Evolutionary conservation across 768 basidiomycete genomes (phyloP).

Genomic region (Gloeostereum incarnatum): DNA sequence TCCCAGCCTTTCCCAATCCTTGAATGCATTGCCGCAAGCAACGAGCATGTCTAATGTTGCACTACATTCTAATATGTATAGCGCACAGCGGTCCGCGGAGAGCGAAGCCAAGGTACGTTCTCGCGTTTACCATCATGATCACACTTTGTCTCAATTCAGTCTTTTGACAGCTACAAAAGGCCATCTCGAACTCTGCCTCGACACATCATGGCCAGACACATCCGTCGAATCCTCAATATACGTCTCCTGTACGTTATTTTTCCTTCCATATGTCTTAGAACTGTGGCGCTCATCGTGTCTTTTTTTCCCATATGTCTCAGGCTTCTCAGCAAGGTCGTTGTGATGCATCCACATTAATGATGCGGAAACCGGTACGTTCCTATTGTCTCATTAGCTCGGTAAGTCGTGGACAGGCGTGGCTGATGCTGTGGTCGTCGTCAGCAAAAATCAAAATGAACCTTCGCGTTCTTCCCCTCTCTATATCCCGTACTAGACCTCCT

Average conservation of each 20-base stretch:
- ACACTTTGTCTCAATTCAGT: background rate
- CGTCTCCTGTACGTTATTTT: background rate
- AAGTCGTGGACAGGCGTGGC: constrained; percentile 2
- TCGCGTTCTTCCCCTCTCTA: background rate
- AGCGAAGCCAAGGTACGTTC: constrained; percentile 65
- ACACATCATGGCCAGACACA: no score
- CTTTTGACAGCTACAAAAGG: background rate
- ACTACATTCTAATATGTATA: constrained; percentile 64
- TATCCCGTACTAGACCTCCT: constrained; percentile 1
- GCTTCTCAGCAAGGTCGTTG: background rate
- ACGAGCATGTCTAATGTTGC: constrained; percentile 58
- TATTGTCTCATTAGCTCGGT: constrained; percentile 3
- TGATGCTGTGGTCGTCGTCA: constrained; percentile 4
- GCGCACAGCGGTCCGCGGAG: constrained; percentile 55
- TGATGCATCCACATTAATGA: constrained; percentile 2
- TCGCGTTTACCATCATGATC: background rate
- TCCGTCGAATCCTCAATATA: background rate
- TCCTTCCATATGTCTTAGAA: background rate
- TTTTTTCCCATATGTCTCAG: no score
- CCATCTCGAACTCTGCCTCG: background rate
- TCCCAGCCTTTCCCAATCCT: constrained; percentile 61
- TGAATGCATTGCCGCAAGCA: constrained; percentile 63
- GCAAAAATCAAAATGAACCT: constrained; percentile 9
- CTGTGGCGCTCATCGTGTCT: no score
- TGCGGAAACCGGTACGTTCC: constrained; percentile 6